A percentile compares a stretch with the other conserved stretches of the same genome.
Evolutionary conservation across 495 filamentous ascomycete species (phyloP).

Genomic region (Chlorociboria aeruginascens): DNA sequence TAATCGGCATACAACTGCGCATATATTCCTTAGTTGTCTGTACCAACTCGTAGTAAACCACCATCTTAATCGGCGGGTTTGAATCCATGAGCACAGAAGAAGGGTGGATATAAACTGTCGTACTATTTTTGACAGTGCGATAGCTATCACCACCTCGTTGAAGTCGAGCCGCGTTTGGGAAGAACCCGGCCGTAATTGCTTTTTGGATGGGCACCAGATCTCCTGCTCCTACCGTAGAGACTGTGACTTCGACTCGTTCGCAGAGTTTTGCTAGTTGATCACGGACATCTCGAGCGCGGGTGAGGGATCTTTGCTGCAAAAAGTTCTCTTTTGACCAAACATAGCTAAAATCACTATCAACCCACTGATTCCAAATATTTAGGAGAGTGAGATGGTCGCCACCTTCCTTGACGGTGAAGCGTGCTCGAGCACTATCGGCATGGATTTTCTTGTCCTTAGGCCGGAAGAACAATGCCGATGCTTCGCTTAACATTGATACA

Average conservation of each 20-base stretch:
- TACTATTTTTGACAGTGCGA: constrained; percentile 86
- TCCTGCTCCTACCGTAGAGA: constrained; percentile 53
- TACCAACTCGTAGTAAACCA: constrained; percentile 87
- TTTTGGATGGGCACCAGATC: constrained; percentile 73
- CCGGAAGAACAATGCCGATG: constrained; percentile 81
- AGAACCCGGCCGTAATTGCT: constrained; percentile 85
- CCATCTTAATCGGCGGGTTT: constrained; percentile 66
- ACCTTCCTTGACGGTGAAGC: constrained; percentile 87
- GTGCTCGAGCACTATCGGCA: constrained; percentile 81
- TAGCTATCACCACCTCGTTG: constrained; percentile 82
- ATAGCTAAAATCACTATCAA: constrained; percentile 78
- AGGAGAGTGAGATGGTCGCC: constrained; percentile 84
- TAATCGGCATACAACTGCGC: constrained; percentile 73
- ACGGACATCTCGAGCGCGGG: constrained; percentile 79
- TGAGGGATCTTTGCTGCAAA: constrained; percentile 76
- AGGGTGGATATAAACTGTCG: constrained; percentile 85
- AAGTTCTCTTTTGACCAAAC: constrained; percentile 94
- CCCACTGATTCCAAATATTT: constrained; percentile 98
- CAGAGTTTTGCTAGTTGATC: constrained; percentile 93
- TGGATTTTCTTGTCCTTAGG: constrained; percentile 97
- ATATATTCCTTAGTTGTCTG: constrained; percentile 93
- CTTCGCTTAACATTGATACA: constrained; percentile 86
- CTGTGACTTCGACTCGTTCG: constrained; percentile 76
- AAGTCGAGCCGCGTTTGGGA: constrained; percentile 82
- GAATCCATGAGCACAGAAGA: constrained; percentile 68